Base-by-base conservation (phyloP, 441 rosid species). In the Croton setiger region DNA sequence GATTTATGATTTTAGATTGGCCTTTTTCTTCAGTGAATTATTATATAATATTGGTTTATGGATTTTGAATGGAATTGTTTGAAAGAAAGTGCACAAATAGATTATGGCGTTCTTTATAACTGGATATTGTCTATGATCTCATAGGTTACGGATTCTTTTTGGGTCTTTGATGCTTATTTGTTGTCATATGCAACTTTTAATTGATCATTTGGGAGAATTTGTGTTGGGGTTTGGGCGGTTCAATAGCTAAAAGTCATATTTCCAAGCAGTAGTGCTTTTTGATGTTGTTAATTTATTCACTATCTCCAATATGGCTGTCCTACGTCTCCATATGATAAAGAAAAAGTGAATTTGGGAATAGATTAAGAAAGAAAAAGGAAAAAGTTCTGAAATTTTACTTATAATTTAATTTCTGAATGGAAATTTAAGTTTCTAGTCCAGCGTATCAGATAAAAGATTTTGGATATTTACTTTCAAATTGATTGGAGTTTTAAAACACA, bases 61-160 rank as follows among this genome's bases (percentile, higher is more conserved):
- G 53, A 47, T 64, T 64, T 36, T 57, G 63, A 17, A 31, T 18
- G 23, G 36, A 58, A 55, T 37, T 27, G 31, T 27, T 70, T 8
- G 4, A 21, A 45, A 6, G 21, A 39, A 15, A 9, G 2, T 27
- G 43, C 39, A 54, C 17, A 49, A 8, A 23, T 8, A 1, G 9
- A n/a, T 21, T 31, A 23, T 33, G 39, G 43, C 20, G 49, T 48
- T 27, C 31, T 27, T 27, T 27, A 0, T 14, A 60, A 31, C 41
- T 33, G 57, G 58, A 4, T 13, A 52, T 18, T 53, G 27, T 45
- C 49, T 51, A 49, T 36, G 10, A n/a, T 52, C 5, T n/a, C 27
- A 12, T 35, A 14, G 2, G 44, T 7, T 21, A 36, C 47, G 53
- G 59, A 18, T 57, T 51, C 13, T 57, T 72, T 51, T 27, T 36